A percentile compares a stretch with the other conserved stretches of the same genome.
These are phyloP conservation scores for Chiua virens DNA, from an alignment of 768 basidiomycete genomes.

Conservation along the genomic window DNA sequence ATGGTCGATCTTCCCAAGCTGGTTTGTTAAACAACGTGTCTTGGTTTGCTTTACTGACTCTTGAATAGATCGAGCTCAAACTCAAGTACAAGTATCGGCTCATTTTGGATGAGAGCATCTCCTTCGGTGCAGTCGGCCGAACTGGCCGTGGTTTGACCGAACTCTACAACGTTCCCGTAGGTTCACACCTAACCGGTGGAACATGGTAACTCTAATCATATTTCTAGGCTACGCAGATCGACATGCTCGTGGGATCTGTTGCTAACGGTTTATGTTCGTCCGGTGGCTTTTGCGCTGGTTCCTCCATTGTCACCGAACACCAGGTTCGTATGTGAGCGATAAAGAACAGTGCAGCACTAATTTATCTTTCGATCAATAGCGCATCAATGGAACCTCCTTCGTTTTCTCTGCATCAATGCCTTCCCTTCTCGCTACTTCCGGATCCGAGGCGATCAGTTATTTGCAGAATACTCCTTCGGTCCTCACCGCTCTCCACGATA, in stretches of 20 bases:
- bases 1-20: slow-evolving; percentile 92
- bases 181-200: slow-evolving; percentile 1
- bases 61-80: slow-evolving; percentile 86
- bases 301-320: slow-evolving; percentile 77
- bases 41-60: not conserved
- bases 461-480: slow-evolving; percentile 75
- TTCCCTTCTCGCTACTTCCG: slow-evolving; percentile 82
- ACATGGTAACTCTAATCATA: not conserved
- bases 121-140: slow-evolving; percentile 89
- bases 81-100: slow-evolving; percentile 93
- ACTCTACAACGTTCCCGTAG: slow-evolving; percentile 87
- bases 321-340: slow-evolving; percentile 45
- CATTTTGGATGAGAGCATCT: slow-evolving; percentile 91
- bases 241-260: slow-evolving; percentile 92
- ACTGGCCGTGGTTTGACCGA: slow-evolving; percentile 96
- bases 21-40: slow-evolving; percentile 44
- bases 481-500: slow-evolving; percentile 76
- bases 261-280: slow-evolving; percentile 79
- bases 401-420: slow-evolving; percentile 97
- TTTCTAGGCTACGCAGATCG: slow-evolving; percentile 76
- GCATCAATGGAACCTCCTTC: slow-evolving; percentile 93
- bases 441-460: slow-evolving; percentile 81
- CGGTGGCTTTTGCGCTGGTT: slow-evolving; percentile 96
- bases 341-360: not conserved
- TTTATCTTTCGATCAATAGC: slow-evolving; percentile 43